Percentiles rank a stretch among this genome's conserved stretches.
phyloP scores from a whole-genome alignment of 2,329 filamentous ascomycete genomes.

The Rasamsonia emersonii region DNA sequence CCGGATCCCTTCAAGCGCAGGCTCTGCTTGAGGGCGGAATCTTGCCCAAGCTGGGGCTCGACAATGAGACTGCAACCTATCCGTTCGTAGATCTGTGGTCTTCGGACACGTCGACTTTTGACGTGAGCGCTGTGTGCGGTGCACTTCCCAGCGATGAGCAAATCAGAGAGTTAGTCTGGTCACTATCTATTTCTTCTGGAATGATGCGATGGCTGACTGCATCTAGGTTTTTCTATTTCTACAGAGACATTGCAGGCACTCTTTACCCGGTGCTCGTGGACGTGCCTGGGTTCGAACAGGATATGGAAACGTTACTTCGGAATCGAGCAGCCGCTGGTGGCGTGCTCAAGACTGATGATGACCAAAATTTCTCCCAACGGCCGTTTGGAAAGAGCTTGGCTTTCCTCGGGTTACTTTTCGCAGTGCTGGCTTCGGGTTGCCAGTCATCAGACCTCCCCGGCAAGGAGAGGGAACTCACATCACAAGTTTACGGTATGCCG shows the following conservation, averaged over 20 bases:
- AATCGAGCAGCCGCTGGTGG: slow-evolving; percentile 40
- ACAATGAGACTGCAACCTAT: slow-evolving; percentile 57
- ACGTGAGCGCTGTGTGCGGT: slow-evolving; percentile 50
- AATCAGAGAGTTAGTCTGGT: slow-evolving; percentile 34
- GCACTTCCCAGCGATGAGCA: slow-evolving; percentile 51
- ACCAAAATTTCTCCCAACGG: slow-evolving; percentile 42
- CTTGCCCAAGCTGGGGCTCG: slow-evolving; percentile 53
- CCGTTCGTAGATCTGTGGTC: slow-evolving; percentile 59
- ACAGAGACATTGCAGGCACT: slow-evolving; percentile 50
- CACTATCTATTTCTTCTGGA: neutral
- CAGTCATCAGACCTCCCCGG: slow-evolving; percentile 51
- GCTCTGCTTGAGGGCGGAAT: slow-evolving; percentile 54
- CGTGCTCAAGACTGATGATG: slow-evolving; percentile 29
- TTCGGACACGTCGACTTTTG: slow-evolving; percentile 49
- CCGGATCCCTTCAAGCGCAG: slow-evolving; percentile 40
- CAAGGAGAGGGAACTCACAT: slow-evolving; percentile 54
- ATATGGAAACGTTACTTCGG: slow-evolving; percentile 45
- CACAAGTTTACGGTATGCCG: slow-evolving; percentile 51
- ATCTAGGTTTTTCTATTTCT: slow-evolving; percentile 46
- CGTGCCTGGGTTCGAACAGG: slow-evolving; percentile 45
- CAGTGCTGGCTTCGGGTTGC: slow-evolving; percentile 54
- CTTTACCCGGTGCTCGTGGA: slow-evolving; percentile 55
- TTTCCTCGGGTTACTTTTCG: slow-evolving; percentile 53
- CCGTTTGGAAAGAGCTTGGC: slow-evolving; percentile 51
- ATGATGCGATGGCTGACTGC: slow-evolving; percentile 6